Evolutionary conservation across 2,329 filamentous ascomycete species (phyloP).

Genomic region (Calonectria pteridis): DNA sequence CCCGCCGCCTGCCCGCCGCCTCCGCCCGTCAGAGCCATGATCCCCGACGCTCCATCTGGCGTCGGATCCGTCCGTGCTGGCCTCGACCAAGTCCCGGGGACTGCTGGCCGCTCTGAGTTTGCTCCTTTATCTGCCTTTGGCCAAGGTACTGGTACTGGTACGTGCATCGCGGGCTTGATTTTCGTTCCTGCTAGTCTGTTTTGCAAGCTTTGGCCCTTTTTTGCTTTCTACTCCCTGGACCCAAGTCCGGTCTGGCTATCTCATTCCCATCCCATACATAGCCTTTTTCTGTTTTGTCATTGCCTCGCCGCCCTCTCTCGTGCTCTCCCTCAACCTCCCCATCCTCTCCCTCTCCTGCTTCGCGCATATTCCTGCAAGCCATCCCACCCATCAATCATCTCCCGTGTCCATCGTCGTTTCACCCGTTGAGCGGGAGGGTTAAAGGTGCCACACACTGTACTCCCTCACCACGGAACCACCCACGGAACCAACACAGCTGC

Average conservation of each 20-base stretch:
- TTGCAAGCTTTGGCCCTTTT: conserved; percentile 16
- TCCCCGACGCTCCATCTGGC: conserved; percentile 23
- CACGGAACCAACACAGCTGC: neutral
- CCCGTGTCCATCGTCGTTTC: conserved; percentile 4
- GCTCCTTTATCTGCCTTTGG: conserved; percentile 7
- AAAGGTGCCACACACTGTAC: neutral
- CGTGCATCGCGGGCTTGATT: conserved; percentile 9
- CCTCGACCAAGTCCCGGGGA: conserved; percentile 12
- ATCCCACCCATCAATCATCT: conserved; percentile 10
- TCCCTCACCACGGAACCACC: neutral
- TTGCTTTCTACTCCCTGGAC: conserved; percentile 8
- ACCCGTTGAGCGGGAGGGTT: neutral
- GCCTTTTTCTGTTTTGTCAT: neutral
- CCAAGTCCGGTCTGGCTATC: conserved; percentile 7
- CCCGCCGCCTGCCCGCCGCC: neutral
- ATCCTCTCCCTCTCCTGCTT: neutral
- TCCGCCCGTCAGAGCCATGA: conserved; percentile 16
- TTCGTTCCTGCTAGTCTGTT: conserved; percentile 10
- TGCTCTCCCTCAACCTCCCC: neutral
- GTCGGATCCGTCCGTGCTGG: conserved; percentile 25
- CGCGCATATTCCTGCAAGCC: conserved; percentile 5
- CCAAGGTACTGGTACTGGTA: conserved; percentile 7
- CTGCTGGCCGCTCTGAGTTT: conserved; percentile 11
- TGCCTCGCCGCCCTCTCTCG: conserved; percentile 11
- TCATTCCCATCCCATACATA: conserved; percentile 16